Percentiles rank a stretch among this genome's conserved stretches.
Evolutionary conservation across 2,329 filamentous ascomycete genomes (phyloP).

Genomic region (Cladosporium halotolerans): DNA sequence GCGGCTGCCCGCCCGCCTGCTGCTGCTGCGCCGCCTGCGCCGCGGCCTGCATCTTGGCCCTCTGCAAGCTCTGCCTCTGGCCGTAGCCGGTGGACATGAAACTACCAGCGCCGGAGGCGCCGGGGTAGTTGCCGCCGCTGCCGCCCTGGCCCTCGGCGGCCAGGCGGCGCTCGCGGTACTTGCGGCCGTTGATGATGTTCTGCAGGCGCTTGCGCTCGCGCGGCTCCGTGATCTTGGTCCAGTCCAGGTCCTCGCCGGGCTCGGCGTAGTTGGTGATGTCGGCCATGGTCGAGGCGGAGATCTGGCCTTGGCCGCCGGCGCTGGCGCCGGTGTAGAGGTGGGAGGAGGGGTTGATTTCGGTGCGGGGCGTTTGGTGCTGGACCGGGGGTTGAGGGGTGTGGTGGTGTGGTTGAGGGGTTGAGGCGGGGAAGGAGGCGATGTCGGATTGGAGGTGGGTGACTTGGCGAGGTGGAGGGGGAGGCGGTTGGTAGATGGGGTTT

Average conservation of each 20-base stretch:
- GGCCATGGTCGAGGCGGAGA: slow-evolving; percentile 28
- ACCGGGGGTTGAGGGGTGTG: background rate
- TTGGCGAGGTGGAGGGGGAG: slow-evolving; percentile 17
- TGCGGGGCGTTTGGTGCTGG: slow-evolving; percentile 11
- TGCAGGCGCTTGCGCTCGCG: slow-evolving; percentile 33
- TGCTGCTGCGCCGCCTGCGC: background rate
- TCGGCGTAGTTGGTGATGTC: slow-evolving; percentile 34
- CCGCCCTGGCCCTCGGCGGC: slow-evolving; percentile 31
- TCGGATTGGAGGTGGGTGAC: slow-evolving; percentile 27
- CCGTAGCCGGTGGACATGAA: slow-evolving; percentile 25
- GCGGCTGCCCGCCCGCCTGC: background rate
- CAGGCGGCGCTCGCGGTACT: slow-evolving; percentile 32
- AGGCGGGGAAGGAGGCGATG: slow-evolving; percentile 22
- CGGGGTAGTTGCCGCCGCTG: slow-evolving; percentile 30
- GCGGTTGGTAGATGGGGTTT: slow-evolving; percentile 10
- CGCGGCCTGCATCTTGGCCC: background rate
- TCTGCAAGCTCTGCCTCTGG: slow-evolving; percentile 11
- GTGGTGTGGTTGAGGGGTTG: slow-evolving; percentile 8
- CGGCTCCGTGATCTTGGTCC: slow-evolving; percentile 34
- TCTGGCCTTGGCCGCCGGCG: slow-evolving; percentile 28
- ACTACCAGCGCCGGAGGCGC: slow-evolving; percentile 26
- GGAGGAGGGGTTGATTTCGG: slow-evolving; percentile 24
- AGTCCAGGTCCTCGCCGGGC: slow-evolving; percentile 35
- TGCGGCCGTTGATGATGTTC: slow-evolving; percentile 36
- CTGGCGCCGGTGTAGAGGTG: slow-evolving; percentile 30